These are phyloP conservation scores for Debaryomyces subglobosus DNA, from an alignment of 1,139 yeast species.

Conservation along the genomic window DNA sequence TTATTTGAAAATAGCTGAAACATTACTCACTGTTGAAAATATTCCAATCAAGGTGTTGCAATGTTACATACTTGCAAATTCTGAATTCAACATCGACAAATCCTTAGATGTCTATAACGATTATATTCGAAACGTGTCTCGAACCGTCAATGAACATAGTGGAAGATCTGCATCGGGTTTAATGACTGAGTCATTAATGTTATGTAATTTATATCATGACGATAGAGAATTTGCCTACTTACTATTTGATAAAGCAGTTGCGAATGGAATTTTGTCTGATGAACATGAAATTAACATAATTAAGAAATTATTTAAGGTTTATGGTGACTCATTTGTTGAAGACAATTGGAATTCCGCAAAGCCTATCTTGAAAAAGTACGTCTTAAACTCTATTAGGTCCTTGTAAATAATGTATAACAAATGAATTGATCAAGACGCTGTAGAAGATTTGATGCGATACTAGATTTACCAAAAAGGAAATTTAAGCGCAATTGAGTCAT, in stretches of 20 bases:
- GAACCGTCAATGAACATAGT: slow-evolving; percentile 33
- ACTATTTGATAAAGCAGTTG: slow-evolving; percentile 58
- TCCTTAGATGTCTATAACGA: slow-evolving; percentile 57
- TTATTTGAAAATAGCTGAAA: slow-evolving; percentile 47
- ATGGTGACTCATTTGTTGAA: slow-evolving; percentile 55
- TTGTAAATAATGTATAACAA: slow-evolving; percentile 5
- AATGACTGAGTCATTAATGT: slow-evolving; percentile 55
- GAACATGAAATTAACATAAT: slow-evolving; percentile 47
- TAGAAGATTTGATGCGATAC: neutral
- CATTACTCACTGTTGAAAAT: slow-evolving; percentile 37
- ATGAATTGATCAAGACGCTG: neutral
- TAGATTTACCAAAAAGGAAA: slow-evolving; percentile 5
- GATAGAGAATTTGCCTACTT: slow-evolving; percentile 68
- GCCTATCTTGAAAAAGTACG: slow-evolving; percentile 14
- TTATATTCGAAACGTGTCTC: slow-evolving; percentile 44
- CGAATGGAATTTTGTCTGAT: slow-evolving; percentile 42
- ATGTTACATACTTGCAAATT: slow-evolving; percentile 48
- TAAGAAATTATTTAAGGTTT: slow-evolving; percentile 52
- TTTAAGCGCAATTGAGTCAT: slow-evolving; percentile 11
- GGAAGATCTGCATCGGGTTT: slow-evolving; percentile 48
- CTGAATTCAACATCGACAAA: slow-evolving; percentile 47
- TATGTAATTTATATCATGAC: slow-evolving; percentile 49
- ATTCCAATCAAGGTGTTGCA: slow-evolving; percentile 46
- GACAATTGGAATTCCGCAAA: slow-evolving; percentile 37
- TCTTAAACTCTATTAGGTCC: slow-evolving; percentile 8